Evolutionary conservation across 1,284 basidiomycete genomes (phyloP), one percentile per base, ranked within the genome.

Genomic region (Apiotrichum porosum): DNA sequence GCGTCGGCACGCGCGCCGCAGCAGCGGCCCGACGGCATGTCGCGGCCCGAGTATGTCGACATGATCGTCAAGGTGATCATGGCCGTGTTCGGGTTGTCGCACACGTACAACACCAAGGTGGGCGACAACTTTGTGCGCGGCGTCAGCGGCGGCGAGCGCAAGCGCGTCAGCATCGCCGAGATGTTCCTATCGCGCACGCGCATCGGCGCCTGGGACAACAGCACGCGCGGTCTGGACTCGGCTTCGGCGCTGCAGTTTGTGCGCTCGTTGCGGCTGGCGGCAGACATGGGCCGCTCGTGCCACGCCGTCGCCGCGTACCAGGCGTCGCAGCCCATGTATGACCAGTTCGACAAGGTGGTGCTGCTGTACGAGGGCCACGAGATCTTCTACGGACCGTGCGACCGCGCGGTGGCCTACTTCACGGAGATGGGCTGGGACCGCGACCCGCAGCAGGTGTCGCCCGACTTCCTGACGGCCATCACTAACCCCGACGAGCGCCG

Each of bases 281-380:
- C 87, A 6, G 86, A 92, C 63, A 71, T 91, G n/a, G 75, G 84
- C 8, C 81, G 81, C 6, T 82, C 83, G 62, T 84, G 86, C 15
- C 86, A 83, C 17, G 83, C 92, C 62, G 83, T 88, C 21, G 81
- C 83, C 9, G 71, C 91, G 76, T 90, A 92, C 66, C 89, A 93
- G 42, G 48, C 42, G 4, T 33, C 33, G 1, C 87, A 86, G 47
- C 61, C 64, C 6, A 65, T 70, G 44, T 70, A 65, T 55, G 56
- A 78, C 6, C 68, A 79, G 26, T 85, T 85, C 52, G 81, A 85
- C 22, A 43, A 43, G 42, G 42, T 43, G 3, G n/a, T 15, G 56
- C 3, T 6, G 5, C 12, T 12, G 6, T 9, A 4, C 63, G 76
- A 86, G 63, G 90, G 89, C 9, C 82, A 80, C 39, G 81, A 87